Evolutionary conservation across 495 filamentous ascomycete species (phyloP).

Genomic region (Jackrogersella multiformis): DNA sequence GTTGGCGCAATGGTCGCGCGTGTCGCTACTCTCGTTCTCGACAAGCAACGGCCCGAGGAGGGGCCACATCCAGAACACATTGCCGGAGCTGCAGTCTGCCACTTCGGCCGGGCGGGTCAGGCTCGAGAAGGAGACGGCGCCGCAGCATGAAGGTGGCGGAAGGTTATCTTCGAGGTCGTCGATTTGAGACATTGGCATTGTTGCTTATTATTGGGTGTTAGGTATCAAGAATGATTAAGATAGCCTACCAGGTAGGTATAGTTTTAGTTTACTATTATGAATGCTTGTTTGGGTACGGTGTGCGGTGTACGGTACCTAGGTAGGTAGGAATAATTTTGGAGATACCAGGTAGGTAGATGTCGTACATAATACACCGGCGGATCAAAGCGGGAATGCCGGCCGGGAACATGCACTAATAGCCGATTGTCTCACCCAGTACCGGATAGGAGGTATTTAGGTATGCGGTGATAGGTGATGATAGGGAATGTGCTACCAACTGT

Average conservation of each 20-base stretch:
- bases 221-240: no score
- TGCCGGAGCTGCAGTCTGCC: constrained; percentile 41
- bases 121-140: constrained; percentile 21
- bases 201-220: neutral
- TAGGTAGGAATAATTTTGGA: no score
- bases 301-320: no score
- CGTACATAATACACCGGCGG: constrained; percentile 13
- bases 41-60: constrained; percentile 83
- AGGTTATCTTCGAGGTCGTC: constrained; percentile 30
- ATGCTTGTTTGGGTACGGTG: no score
- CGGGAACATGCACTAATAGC: no score
- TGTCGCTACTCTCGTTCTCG: constrained; percentile 87
- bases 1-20: constrained; percentile 82
- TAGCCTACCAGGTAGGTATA: no score
- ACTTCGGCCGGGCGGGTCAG: constrained; percentile 38
- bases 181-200: constrained; percentile 24
- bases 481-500: no score
- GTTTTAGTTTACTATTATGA: neutral
- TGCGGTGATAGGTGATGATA: no score
- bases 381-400: constrained; percentile 24
- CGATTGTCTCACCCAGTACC: no score
- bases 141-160: constrained; percentile 26
- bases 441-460: no score
- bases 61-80: constrained; percentile 72
- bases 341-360: no score